These are phyloP conservation scores for Arthroderma uncinatum DNA, from an alignment of 2,329 filamentous ascomycete genomes.

Conservation along the genomic window DNA sequence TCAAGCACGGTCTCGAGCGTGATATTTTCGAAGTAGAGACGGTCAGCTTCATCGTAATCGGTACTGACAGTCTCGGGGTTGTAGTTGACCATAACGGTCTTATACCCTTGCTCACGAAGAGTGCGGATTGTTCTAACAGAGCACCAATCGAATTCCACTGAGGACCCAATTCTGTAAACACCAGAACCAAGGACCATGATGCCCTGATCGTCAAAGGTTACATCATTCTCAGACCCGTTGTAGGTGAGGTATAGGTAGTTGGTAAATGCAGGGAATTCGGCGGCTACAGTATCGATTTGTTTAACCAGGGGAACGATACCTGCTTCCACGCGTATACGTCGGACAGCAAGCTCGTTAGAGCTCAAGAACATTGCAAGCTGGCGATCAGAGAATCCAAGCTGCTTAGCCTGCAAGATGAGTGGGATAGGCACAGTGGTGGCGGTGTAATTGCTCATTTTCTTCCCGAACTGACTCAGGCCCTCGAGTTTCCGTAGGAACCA, in stretches of 20 bases:
- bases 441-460: conserved; percentile 59
- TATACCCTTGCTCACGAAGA: conserved; percentile 68
- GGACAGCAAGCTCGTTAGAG: conserved; percentile 84
- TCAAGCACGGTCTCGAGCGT: conserved; percentile 81
- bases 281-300: conserved; percentile 96
- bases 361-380: conserved; percentile 91
- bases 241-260: conserved; percentile 97
- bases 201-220: conserved; percentile 76
- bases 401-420: conserved; percentile 73
- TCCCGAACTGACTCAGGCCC: conserved; percentile 79
- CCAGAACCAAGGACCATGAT: conserved; percentile 94
- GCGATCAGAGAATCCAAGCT: conserved; percentile 85
- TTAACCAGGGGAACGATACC: conserved; percentile 85
- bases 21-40: conserved; percentile 93
- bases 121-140: conserved; percentile 90
- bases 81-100: conserved; percentile 94
- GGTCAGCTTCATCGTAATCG: conserved; percentile 90
- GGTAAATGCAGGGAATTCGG: conserved; percentile 86
- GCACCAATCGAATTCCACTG: conserved; percentile 98
- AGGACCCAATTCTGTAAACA: conserved; percentile 93
- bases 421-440: conserved; percentile 54
- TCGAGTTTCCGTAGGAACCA: conserved; percentile 95
- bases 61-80: conserved; percentile 85
- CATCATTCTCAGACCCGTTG: conserved; percentile 77
- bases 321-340: conserved; percentile 70